Evolutionary conservation across 306 rosid species (phyloP).

Genomic region (Vicia villosa): DNA sequence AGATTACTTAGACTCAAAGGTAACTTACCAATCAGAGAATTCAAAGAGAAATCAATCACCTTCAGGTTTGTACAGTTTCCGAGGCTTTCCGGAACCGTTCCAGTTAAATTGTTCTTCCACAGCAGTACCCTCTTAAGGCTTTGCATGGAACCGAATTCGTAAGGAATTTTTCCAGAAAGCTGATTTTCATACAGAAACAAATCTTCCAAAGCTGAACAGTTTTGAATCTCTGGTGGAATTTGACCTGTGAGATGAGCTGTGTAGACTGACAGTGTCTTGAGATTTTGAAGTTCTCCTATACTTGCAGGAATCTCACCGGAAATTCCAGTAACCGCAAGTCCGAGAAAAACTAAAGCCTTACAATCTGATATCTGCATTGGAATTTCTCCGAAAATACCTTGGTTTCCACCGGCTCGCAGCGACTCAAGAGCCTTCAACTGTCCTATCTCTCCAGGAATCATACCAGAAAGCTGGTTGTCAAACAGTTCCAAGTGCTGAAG

Average conservation of each 20-base stretch:
- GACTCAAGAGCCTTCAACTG: slow-evolving; percentile 55
- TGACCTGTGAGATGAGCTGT: slow-evolving; percentile 79
- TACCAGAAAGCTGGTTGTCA: slow-evolving; percentile 81
- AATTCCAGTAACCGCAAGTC: slow-evolving; percentile 83
- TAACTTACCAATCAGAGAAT: slow-evolving; percentile 70
- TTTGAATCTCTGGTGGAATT: slow-evolving; percentile 79
- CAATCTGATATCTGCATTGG: slow-evolving; percentile 82
- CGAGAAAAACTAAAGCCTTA: slow-evolving; percentile 64
- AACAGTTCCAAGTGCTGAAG: slow-evolving; percentile 66
- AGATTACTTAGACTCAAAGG: slow-evolving; percentile 60
- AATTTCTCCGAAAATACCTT: slow-evolving; percentile 71
- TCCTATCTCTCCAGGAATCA: slow-evolving; percentile 77
- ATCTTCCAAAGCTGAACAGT: slow-evolving; percentile 73
- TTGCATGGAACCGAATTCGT: slow-evolving; percentile 62
- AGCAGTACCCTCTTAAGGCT: slow-evolving; percentile 66
- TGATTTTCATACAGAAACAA: slow-evolving; percentile 85
- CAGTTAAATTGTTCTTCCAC: slow-evolving; percentile 85
- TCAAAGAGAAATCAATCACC: slow-evolving; percentile 83
- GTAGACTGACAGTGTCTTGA: slow-evolving; percentile 76
- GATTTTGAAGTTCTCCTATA: slow-evolving; percentile 71
- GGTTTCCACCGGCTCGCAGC: slow-evolving; percentile 84
- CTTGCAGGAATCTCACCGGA: slow-evolving; percentile 78
- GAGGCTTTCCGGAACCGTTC: slow-evolving; percentile 62
- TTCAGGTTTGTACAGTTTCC: slow-evolving; percentile 70
- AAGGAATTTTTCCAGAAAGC: slow-evolving; percentile 76